Evolutionary conservation across 352 stramenopile species (phyloP).

Genomic region (Bremia lactucae): DNA sequence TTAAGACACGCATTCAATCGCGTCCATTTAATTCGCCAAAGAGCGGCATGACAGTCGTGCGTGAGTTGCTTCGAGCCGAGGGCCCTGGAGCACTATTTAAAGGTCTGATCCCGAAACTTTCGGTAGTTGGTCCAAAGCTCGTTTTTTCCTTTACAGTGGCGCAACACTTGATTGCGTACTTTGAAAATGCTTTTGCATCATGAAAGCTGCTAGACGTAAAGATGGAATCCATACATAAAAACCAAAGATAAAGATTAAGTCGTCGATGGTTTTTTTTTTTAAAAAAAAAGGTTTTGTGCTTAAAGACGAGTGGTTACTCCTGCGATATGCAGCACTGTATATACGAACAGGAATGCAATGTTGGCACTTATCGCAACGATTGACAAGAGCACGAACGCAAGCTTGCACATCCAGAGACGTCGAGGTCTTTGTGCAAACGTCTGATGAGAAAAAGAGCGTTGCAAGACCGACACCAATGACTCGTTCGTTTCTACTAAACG

Average conservation of each 20-base stretch:
- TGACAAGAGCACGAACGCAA: constrained; percentile 30
- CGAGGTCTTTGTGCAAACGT: constrained; percentile 45
- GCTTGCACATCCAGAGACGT: constrained; percentile 62
- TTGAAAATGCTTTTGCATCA: constrained; percentile 76
- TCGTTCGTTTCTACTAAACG: constrained; percentile 14
- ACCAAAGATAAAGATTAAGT: no score
- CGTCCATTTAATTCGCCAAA: constrained; percentile 90
- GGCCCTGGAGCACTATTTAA: constrained; percentile 90
- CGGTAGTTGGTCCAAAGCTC: constrained; percentile 92
- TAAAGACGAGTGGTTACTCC: background rate
- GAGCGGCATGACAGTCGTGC: constrained; percentile 84
- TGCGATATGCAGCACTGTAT: constrained; percentile 9
- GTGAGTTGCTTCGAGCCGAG: constrained; percentile 89
- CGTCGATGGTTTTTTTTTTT: no score
- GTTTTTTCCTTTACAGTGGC: constrained; percentile 94
- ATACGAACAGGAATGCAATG: constrained; percentile 9
- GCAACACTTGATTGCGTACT: constrained; percentile 91
- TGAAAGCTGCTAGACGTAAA: no score
- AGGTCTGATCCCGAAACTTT: constrained; percentile 90
- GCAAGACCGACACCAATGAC: constrained; percentile 43
- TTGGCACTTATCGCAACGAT: constrained; percentile 22
- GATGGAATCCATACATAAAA: no score
- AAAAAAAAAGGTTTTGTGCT: background rate
- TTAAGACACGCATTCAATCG: constrained; percentile 93
- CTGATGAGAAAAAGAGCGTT: constrained; percentile 54